phyloP scores from a whole-genome alignment of 768 basidiomycete species.

The Asterophora parasitica region DNA sequence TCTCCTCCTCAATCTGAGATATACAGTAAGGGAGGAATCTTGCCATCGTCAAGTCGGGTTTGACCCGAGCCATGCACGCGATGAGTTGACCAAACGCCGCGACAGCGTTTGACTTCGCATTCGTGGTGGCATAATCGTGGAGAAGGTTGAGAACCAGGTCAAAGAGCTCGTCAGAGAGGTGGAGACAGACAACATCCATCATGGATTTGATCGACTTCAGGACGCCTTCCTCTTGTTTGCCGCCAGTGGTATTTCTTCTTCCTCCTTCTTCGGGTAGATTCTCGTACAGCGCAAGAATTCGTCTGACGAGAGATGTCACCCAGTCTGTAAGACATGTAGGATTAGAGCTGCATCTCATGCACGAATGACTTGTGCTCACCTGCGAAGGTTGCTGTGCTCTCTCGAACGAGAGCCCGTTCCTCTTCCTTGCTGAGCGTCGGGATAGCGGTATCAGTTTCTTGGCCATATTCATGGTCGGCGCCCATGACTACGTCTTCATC shows the following conservation, averaged over 20 bases:
- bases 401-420: conserved; percentile 66
- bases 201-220: conserved; percentile 77
- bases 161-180: conserved; percentile 75
- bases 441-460: conserved; percentile 32
- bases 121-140: conserved; percentile 83
- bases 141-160: conserved; percentile 82
- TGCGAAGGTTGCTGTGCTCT: conserved; percentile 76
- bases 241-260: conserved; percentile 76
- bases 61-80: conserved; percentile 74
- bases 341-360: neutral
- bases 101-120: conserved; percentile 88
- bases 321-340: conserved; percentile 54
- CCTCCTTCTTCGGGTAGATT: conserved; percentile 96
- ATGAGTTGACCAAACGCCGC: conserved; percentile 86
- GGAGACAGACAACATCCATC: conserved; percentile 76
- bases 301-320: conserved; percentile 72
- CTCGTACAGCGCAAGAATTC: conserved; percentile 79
- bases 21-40: conserved; percentile 79
- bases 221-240: conserved; percentile 75
- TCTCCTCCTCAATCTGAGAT: conserved; percentile 74
- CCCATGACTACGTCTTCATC: conserved; percentile 54
- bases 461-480: conserved; percentile 39
- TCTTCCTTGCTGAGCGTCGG: conserved; percentile 54
- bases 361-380: conserved; percentile 36
- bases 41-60: conserved; percentile 69